phyloP scores from a whole-genome alignment of 345 rosid genomes.

The Acer negundo region DNA sequence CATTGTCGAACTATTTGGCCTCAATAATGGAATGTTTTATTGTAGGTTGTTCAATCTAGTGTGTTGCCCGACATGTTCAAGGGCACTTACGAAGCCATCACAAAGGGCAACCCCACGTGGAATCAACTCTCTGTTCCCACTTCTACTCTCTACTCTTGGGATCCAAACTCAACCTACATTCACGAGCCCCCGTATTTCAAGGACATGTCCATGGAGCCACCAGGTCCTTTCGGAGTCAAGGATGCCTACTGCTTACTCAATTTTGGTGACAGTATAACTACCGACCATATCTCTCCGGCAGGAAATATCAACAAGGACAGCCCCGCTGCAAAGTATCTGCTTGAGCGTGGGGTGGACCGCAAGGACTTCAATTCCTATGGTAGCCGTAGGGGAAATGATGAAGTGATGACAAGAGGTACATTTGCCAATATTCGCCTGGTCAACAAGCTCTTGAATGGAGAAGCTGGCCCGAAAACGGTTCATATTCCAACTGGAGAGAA shows the following conservation, averaged over 20 bases:
- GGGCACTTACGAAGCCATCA: conserved; percentile 69
- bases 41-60: conserved; percentile 67
- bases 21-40: background rate
- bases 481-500: conserved; percentile 82
- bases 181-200: conserved; percentile 90
- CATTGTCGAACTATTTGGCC: background rate
- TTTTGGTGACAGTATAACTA: conserved; percentile 82
- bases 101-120: conserved; percentile 83
- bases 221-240: conserved; percentile 75
- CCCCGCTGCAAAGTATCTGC: conserved; percentile 74
- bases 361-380: conserved; percentile 83
- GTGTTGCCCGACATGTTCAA: conserved; percentile 83
- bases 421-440: conserved; percentile 81
- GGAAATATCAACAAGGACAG: conserved; percentile 82
- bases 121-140: conserved; percentile 60
- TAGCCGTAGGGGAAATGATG: conserved; percentile 83
- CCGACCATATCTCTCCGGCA: conserved; percentile 89
- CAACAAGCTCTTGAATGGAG: conserved; percentile 78
- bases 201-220: conserved; percentile 66
- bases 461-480: conserved; percentile 80
- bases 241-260: conserved; percentile 83
- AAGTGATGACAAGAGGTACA: conserved; percentile 84
- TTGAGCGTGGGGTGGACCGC: conserved; percentile 61
- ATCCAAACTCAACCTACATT: conserved; percentile 75
- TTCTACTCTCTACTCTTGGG: conserved; percentile 66